A percentile compares a stretch with the other conserved stretches of the same genome.
phyloP scores from a whole-genome alignment of 352 stramenopile species.

The Hyaloperonospora brassicae region DNA sequence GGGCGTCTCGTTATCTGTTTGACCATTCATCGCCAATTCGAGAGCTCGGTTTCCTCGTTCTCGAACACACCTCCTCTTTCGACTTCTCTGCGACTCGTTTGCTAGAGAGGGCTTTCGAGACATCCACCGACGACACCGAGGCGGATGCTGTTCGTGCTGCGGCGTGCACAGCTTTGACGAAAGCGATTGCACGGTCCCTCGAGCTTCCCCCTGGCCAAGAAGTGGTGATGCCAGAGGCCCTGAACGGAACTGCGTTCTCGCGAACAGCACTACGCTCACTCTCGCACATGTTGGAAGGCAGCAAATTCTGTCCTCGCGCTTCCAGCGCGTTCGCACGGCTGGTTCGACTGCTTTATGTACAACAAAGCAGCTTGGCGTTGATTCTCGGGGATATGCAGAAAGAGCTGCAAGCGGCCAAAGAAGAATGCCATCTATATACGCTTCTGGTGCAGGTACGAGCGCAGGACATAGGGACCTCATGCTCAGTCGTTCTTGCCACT shows the following conservation, averaged over 20 bases:
- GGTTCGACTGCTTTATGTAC: slow-evolving; percentile 26
- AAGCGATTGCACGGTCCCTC: slow-evolving; percentile 23
- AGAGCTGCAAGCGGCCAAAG: slow-evolving; percentile 21
- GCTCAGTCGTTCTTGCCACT: background rate
- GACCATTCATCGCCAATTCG: slow-evolving; percentile 45
- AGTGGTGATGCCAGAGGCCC: slow-evolving; percentile 13
- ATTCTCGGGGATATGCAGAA: slow-evolving; percentile 29
- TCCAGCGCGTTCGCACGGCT: slow-evolving; percentile 24
- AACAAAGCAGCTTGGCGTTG: slow-evolving; percentile 11
- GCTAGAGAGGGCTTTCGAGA: slow-evolving; percentile 44
- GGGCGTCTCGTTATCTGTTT: slow-evolving; percentile 49
- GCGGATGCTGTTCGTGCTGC: slow-evolving; percentile 45
- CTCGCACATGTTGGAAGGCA: slow-evolving; percentile 18
- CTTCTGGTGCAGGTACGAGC: slow-evolving; percentile 34
- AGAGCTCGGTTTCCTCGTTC: slow-evolving; percentile 34
- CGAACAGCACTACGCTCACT: slow-evolving; percentile 19
- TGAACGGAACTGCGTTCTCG: slow-evolving; percentile 19
- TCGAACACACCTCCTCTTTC: slow-evolving; percentile 9
- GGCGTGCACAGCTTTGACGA: slow-evolving; percentile 27
- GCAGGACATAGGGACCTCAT: background rate
- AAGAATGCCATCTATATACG: slow-evolving; percentile 29
- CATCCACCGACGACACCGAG: slow-evolving; percentile 40
- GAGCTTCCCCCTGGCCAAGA: slow-evolving; percentile 11
- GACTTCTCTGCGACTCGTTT: slow-evolving; percentile 14
- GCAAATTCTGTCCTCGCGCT: slow-evolving; percentile 24